Evolutionary conservation across 805 yeast genomes (phyloP).

Genomic region (Pichia cephalocereana): DNA sequence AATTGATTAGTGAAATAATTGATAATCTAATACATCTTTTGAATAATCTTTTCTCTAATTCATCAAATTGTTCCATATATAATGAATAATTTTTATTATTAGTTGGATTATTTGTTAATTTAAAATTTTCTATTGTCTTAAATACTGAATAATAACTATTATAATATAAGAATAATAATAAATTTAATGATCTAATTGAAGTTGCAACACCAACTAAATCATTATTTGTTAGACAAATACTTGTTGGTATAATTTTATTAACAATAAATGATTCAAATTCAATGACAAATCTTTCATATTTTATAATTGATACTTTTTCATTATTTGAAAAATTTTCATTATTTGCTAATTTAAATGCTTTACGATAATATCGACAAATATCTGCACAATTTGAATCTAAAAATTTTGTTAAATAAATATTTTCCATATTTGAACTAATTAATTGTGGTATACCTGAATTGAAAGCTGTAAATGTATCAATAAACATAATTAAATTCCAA

Average conservation of each 20-base stretch:
- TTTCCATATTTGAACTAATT: conserved; percentile 5
- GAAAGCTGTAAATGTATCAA: conserved; percentile 18
- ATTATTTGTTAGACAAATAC: conserved; percentile 4
- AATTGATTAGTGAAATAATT: conserved; percentile 12
- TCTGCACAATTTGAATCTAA: conserved; percentile 1
- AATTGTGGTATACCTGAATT: conserved; percentile 17
- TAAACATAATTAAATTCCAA: conserved; percentile 12
- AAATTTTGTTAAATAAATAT: conserved; percentile 4
- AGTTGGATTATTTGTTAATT: neutral
- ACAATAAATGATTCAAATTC: conserved; percentile 13
- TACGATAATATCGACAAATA: conserved; percentile 8
- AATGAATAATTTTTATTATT: neutral
- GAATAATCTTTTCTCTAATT: conserved; percentile 11
- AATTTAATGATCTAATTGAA: conserved; percentile 9
- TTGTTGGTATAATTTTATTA: conserved; percentile 3
- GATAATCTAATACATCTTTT: conserved; percentile 13
- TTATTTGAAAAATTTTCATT: neutral
- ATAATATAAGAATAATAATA: conserved; percentile 17
- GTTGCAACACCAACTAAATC: conserved; percentile 3
- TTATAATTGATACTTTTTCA: conserved; percentile 3
- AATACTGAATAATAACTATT: conserved; percentile 9
- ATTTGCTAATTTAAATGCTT: conserved; percentile 8
- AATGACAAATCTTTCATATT: conserved; percentile 15
- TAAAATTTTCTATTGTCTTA: conserved; percentile 1
- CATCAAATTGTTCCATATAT: conserved; percentile 7